Evolutionary conservation across 1,284 basidiomycete genomes (phyloP).

Genomic region (Golubevia sp.): DNA sequence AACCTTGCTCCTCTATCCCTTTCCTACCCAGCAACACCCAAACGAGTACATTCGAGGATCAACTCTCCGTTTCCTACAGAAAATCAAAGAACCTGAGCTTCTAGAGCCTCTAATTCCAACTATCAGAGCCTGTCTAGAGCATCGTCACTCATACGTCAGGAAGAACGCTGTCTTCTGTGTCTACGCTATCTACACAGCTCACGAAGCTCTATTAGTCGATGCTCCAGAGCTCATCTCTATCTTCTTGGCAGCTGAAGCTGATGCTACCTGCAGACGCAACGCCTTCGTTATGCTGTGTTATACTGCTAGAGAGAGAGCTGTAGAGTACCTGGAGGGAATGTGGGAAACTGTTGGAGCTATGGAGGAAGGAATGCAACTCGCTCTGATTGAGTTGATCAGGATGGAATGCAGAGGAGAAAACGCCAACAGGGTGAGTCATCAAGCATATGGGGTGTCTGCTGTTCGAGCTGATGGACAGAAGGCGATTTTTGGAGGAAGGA

Average conservation of each 20-base stretch:
- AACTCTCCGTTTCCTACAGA: constrained; percentile 93
- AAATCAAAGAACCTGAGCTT: constrained; percentile 90
- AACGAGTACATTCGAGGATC: constrained; percentile 99
- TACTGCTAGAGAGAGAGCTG: constrained; percentile 85
- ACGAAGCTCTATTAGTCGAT: constrained; percentile 93
- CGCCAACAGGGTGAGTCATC: constrained; percentile 21
- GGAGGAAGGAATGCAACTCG: constrained; percentile 60
- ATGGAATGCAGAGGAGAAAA: constrained; percentile 50
- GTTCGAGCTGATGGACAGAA: constrained; percentile 15
- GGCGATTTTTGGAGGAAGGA: constrained; percentile 17
- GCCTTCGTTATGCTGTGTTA: constrained; percentile 93
- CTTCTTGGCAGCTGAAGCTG: constrained; percentile 86
- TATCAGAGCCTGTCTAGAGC: constrained; percentile 91
- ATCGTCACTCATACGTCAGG: constrained; percentile 95
- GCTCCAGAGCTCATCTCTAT: constrained; percentile 95
- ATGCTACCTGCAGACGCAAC: constrained; percentile 95
- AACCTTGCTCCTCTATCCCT: neutral
- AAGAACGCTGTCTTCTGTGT: constrained; percentile 98
- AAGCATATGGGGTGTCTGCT: too few relatives aligned
- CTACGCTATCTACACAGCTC: constrained; percentile 89
- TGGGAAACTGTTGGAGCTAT: constrained; percentile 39
- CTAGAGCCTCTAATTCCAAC: constrained; percentile 95
- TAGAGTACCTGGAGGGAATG: constrained; percentile 75
- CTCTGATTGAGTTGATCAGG: constrained; percentile 58
- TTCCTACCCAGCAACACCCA: constrained; percentile 85